phyloP scores from a whole-genome alignment of 129 eudicot species.

The Gnaphalium uliginosum region DNA sequence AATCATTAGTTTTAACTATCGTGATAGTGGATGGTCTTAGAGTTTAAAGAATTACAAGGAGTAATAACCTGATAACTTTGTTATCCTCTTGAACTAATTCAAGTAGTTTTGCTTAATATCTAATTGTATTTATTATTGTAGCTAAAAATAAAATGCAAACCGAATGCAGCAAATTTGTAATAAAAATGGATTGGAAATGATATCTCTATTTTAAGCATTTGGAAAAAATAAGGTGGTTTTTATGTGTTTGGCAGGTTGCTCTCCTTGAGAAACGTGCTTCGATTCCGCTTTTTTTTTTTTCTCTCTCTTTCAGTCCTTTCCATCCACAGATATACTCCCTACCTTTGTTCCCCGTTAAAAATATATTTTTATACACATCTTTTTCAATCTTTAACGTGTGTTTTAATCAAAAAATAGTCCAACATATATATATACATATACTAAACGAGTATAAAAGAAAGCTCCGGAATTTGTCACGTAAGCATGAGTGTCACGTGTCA shows the following conservation, averaged over 20 bases:
- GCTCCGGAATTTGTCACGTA: too few relatives aligned
- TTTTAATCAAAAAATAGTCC: background rate
- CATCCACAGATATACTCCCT: constrained; percentile 20
- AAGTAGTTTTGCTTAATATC: too few relatives aligned
- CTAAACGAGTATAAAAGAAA: too few relatives aligned
- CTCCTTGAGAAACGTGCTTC: constrained; percentile 35
- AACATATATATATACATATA: background rate
- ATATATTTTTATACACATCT: background rate
- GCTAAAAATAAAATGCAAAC: background rate
- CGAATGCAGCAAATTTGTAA: background rate
- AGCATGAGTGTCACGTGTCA: too few relatives aligned
- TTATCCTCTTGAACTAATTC: background rate
- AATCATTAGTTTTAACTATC: too few relatives aligned
- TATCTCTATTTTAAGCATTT: background rate
- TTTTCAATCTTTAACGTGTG: background rate
- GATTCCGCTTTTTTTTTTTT: constrained; percentile 26
- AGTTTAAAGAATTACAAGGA: too few relatives aligned
- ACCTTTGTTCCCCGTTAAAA: constrained; percentile 31
- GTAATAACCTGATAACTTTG: too few relatives aligned
- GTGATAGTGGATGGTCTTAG: too few relatives aligned
- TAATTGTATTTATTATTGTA: too few relatives aligned
- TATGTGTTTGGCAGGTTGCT: constrained; percentile 38
- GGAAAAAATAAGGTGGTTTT: constrained; percentile 21
- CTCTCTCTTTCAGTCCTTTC: constrained; percentile 23
- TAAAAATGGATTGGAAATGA: background rate